phyloP scores from a whole-genome alignment of 176 grass and related monocot genomes.

The Tuctoria greenei region DNA sequence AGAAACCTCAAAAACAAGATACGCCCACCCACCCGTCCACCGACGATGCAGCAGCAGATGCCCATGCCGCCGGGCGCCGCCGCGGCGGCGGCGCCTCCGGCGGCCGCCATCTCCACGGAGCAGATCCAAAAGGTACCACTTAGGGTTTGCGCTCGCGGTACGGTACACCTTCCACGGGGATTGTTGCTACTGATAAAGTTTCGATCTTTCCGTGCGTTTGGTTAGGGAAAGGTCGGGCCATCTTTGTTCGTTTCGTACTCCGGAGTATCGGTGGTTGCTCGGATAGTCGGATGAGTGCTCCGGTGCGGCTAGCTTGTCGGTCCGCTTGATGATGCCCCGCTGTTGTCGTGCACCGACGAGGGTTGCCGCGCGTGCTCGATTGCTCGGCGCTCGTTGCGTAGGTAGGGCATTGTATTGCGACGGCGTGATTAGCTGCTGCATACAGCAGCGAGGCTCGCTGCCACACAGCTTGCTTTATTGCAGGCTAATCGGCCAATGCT shows the following conservation, averaged over 20 bases:
- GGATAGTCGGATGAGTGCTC: neutral
- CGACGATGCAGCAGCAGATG: conserved; percentile 78
- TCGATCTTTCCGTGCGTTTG: neutral
- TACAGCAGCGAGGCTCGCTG: no score
- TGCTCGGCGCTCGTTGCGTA: neutral
- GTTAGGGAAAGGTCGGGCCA: neutral
- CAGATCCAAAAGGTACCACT: conserved; percentile 87
- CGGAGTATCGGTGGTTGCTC: conserved; percentile 6
- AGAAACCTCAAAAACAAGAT: neutral
- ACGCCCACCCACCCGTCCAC: neutral
- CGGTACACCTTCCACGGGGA: neutral
- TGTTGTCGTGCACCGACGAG: no score
- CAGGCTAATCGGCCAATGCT: neutral
- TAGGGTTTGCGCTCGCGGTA: conserved; percentile 35
- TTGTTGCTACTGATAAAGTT: neutral
- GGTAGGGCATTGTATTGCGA: neutral
- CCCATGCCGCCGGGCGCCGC: conserved; percentile 42
- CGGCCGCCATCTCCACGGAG: conserved; percentile 78
- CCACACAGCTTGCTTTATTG: neutral
- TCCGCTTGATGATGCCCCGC: no score
- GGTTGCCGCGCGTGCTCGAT: no score
- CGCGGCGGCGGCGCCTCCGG: conserved; percentile 39
- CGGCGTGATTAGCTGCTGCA: neutral
- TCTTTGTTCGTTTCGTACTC: neutral
- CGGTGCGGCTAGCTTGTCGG: neutral